These are phyloP conservation scores for Zalerion maritima DNA, from an alignment of 495 filamentous ascomycete genomes.

Conservation along the genomic window DNA sequence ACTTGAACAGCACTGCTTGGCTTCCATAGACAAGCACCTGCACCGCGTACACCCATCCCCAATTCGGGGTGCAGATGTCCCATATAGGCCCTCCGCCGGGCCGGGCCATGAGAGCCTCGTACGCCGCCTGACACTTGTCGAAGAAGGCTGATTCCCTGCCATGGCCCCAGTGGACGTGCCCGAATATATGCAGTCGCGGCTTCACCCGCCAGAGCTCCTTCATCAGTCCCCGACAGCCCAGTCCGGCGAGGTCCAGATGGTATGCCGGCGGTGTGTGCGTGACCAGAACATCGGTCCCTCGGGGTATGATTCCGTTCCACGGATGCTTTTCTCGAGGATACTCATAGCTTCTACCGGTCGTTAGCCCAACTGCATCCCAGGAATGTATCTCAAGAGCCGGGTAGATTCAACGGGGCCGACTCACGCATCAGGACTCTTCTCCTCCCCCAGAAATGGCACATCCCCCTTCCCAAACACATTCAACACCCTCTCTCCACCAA, in stretches of 20 bases:
- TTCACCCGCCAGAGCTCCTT: constrained; percentile 64
- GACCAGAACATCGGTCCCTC: constrained; percentile 64
- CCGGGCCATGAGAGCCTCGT: constrained; percentile 47
- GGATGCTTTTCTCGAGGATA: constrained; percentile 25
- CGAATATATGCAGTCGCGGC: constrained; percentile 74
- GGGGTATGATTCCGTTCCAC: constrained; percentile 45
- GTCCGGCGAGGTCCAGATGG: constrained; percentile 56
- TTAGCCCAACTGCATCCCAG: too few species aligned
- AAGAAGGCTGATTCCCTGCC: constrained; percentile 56
- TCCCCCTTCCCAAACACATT: too few species aligned
- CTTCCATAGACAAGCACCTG: constrained; percentile 48
- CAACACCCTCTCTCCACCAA: too few species aligned
- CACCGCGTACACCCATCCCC: constrained; percentile 46
- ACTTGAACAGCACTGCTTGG: constrained; percentile 56
- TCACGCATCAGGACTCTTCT: too few species aligned
- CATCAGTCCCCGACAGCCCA: constrained; percentile 65
- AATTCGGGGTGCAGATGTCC: constrained; percentile 31
- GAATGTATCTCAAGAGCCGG: too few species aligned
- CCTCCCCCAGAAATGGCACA: too few species aligned
- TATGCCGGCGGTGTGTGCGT: constrained; percentile 62
- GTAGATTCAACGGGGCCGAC: too few species aligned
- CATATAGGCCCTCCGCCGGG: constrained; percentile 31
- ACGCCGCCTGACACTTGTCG: constrained; percentile 59
- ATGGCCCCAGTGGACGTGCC: constrained; percentile 67
- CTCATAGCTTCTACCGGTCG: constrained; percentile 39